Percentiles rank a stretch among this genome's conserved stretches.
Conservation (phyloP, 805 yeast species). For the Danielia reshetovae region DNA sequence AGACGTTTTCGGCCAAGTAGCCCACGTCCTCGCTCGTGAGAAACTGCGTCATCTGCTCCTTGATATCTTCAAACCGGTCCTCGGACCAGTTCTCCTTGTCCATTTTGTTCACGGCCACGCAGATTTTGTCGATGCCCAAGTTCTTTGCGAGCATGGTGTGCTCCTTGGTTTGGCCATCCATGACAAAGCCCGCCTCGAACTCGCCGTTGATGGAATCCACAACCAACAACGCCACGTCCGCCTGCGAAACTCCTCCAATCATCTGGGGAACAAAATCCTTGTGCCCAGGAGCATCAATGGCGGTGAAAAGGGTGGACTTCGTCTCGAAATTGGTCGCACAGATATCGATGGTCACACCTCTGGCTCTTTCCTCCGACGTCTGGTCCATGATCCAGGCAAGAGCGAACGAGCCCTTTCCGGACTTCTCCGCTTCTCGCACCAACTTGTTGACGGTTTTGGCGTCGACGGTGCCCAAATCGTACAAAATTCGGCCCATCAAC, state of each 20-base stretch:
- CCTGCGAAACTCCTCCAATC: constrained; percentile 80
- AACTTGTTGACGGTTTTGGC: constrained; percentile 59
- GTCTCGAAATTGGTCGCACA: constrained; percentile 68
- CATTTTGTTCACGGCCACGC: constrained; percentile 68
- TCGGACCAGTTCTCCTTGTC: constrained; percentile 60
- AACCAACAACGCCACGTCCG: constrained; percentile 70
- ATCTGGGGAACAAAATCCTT: constrained; percentile 79
- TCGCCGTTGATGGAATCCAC: constrained; percentile 65
- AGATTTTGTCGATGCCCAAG: constrained; percentile 57
- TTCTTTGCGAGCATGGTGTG: constrained; percentile 67
- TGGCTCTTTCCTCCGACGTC: constrained; percentile 65
- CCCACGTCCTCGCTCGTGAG: constrained; percentile 49
- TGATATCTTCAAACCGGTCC: constrained; percentile 49
- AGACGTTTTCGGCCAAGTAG: constrained; percentile 37
- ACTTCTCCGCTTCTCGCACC: constrained; percentile 58
- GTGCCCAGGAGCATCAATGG: constrained; percentile 85
- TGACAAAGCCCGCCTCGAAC: constrained; percentile 64
- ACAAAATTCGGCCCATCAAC: constrained; percentile 66
- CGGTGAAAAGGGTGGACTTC: constrained; percentile 49
- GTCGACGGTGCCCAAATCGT: constrained; percentile 65
- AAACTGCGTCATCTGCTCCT: constrained; percentile 45
- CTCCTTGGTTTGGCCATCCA: constrained; percentile 75
- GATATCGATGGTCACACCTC: constrained; percentile 80
- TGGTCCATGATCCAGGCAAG: constrained; percentile 86
- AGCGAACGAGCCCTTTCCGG: constrained; percentile 77